Conservation (phyloP, 2,329 filamentous ascomycete species). For the Arthrobotrys pseudoclavata region DNA sequence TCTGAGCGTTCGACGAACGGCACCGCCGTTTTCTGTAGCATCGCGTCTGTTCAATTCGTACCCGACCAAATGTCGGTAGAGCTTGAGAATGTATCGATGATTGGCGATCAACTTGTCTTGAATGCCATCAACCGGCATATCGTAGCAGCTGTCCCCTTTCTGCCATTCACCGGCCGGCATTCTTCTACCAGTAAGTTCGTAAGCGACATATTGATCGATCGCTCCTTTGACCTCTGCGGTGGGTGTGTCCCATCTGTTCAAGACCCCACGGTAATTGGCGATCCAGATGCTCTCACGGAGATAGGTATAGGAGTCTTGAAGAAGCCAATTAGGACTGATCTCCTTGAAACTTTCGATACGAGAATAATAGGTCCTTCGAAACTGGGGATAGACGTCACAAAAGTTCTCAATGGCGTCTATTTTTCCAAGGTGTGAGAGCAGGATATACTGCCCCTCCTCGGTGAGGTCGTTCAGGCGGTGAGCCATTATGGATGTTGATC, state of each 20-base stretch:
- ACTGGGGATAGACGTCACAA: slow-evolving; percentile 1
- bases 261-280: slow-evolving; percentile 11
- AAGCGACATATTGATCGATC: slow-evolving; percentile 31
- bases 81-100: slow-evolving; percentile 23
- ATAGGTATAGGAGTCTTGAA: not conserved
- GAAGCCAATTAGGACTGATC: not conserved
- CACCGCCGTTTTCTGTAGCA: not conserved
- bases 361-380: not conserved
- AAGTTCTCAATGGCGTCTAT: not conserved
- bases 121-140: not conserved
- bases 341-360: not conserved
- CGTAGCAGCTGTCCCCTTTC: slow-evolving; percentile 7
- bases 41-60: slow-evolving; percentile 12
- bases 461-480: not conserved
- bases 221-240: slow-evolving; percentile 11
- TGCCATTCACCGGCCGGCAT: not conserved
- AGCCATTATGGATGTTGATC: not conserved
- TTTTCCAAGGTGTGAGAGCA: not conserved
- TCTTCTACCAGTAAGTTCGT: not conserved
- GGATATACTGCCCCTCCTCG: not conserved
- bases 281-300: slow-evolving; percentile 34
- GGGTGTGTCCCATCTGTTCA: slow-evolving; percentile 19
- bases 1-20: not conserved
- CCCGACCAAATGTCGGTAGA: slow-evolving; percentile 9
- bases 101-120: slow-evolving; percentile 36